Conservation (phyloP, 352 stramenopile genomes). For the Porosira glacialis region DNA sequence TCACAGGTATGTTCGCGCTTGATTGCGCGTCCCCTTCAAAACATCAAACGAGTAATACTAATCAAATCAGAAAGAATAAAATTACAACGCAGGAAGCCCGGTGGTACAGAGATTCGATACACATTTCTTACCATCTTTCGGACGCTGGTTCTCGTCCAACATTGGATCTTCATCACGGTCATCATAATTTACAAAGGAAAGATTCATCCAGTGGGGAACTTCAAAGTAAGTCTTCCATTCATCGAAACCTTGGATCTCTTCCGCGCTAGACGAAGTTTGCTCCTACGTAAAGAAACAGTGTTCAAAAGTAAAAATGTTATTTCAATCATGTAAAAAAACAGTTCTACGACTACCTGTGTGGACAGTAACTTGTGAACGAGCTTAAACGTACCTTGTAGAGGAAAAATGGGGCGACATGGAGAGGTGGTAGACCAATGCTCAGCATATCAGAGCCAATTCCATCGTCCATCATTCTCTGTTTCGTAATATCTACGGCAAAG, state of each 20-base stretch:
- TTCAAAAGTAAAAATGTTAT: no score
- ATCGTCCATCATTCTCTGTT: slow-evolving; percentile 99
- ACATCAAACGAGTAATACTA: no score
- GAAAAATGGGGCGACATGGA: slow-evolving; percentile 97
- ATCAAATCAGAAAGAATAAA: no score
- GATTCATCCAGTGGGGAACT: slow-evolving; percentile 89
- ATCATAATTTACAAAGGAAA: slow-evolving; percentile 78
- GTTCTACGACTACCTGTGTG: no score
- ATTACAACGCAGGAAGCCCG: no score
- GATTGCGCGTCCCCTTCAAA: no score
- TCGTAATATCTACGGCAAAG: slow-evolving; percentile 89
- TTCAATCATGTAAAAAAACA: no score
- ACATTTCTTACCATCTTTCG: slow-evolving; percentile 29
- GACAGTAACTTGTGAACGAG: no score
- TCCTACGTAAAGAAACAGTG: no score
- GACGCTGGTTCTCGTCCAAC: slow-evolving; percentile 43
- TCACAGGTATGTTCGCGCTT: slow-evolving; percentile 23
- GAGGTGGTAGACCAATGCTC: slow-evolving; percentile 89
- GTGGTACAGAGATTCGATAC: no score
- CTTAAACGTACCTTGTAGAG: slow-evolving; percentile 80
- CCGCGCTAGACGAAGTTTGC: slow-evolving; percentile 49
- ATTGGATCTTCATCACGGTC: slow-evolving; percentile 45
- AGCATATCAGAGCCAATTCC: slow-evolving; percentile 99
- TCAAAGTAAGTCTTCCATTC: slow-evolving; percentile 83
- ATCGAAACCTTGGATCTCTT: slow-evolving; percentile 68